phyloP scores from a whole-genome alignment of 2,329 filamentous ascomycete genomes.

The Paramyrothecium sp. region DNA sequence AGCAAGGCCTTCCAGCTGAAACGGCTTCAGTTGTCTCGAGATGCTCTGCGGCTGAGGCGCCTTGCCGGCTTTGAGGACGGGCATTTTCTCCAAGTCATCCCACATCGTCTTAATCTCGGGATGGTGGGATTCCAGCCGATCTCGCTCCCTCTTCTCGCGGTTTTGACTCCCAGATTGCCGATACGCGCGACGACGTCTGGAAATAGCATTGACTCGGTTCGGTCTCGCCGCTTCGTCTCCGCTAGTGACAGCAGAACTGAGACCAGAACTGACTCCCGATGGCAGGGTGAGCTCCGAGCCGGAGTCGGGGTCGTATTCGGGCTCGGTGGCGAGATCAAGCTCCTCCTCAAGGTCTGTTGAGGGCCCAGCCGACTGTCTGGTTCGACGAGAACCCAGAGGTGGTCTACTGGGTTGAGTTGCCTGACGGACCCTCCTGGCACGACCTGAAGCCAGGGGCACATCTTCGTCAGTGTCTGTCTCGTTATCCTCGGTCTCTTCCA shows the following conservation, averaged over 20 bases:
- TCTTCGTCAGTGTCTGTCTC: background rate
- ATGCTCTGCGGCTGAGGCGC: constrained; percentile 64
- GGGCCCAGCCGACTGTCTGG: no score
- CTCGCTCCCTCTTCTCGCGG: constrained; percentile 48
- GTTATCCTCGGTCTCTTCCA: background rate
- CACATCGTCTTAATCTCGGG: constrained; percentile 84
- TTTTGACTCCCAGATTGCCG: constrained; percentile 19
- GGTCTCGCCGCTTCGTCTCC: background rate
- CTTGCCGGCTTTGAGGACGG: constrained; percentile 58
- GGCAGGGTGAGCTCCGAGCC: no score
- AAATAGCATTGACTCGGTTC: constrained; percentile 5
- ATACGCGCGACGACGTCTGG: constrained; percentile 31
- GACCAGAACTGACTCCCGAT: constrained; percentile 9
- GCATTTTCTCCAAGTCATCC: constrained; percentile 67
- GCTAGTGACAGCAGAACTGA: constrained; percentile 12
- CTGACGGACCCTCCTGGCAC: background rate
- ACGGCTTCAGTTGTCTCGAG: constrained; percentile 81
- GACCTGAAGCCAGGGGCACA: background rate
- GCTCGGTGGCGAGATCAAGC: constrained; percentile 6
- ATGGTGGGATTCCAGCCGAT: constrained; percentile 71
- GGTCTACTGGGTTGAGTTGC: no score
- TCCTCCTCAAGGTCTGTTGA: background rate
- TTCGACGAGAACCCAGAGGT: no score
- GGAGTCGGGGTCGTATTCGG: constrained; percentile 5
- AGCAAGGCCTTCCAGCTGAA: constrained; percentile 88